Evolutionary conservation across 1,139 yeast genomes (phyloP), one percentile per base, ranked within the genome.

Genomic region (Ogataea hybrid): DNA sequence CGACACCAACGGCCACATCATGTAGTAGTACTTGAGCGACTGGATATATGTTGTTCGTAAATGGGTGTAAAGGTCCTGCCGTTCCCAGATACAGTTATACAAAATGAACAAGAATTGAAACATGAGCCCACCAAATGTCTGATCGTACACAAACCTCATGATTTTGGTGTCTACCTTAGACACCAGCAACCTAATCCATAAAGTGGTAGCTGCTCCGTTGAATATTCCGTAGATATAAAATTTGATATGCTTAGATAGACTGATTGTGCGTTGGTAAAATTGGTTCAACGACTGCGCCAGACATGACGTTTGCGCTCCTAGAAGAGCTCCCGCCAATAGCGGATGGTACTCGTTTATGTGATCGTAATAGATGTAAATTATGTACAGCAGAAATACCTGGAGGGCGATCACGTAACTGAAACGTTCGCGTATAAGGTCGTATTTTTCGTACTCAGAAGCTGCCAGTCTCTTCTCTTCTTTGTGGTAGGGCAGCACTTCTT

Each of bases 191-290:
- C 75, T 75, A 33, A 80, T 70, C 86, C 86, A 81, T 23, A 76
- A 58, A 6, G 73, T 75, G 3, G 82, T 75, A 43, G 79, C 61
- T 21, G 70, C 56, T 1, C 85, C 86, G 56, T 79, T 79, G 35
- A 80, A 64, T 12, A 68, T 58, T n/a, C 87, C 87, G 85, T 85
- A 81, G 2, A 73, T 57, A 47, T 70, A 56, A 52, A 80, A 80
- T 52, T 80, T 79, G 41, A 67, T 40, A 22, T 78, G 65, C 39
- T 69, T 67, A 42, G 63, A 67, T 14, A 68, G 52, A 41, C 68
- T 68, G 44, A 69, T 69, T 33, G 69, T 67, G 43, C 66, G 66
- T 51, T 68, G 70, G 32, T 61, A 61, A 41, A 68, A 68, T 54
- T 79, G 84, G 45, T 71, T 75, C 20, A 77, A 55, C 0, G 83